phyloP scores from a whole-genome alignment of 2,329 filamentous ascomycete genomes.

The Ascochyta koolunga region DNA sequence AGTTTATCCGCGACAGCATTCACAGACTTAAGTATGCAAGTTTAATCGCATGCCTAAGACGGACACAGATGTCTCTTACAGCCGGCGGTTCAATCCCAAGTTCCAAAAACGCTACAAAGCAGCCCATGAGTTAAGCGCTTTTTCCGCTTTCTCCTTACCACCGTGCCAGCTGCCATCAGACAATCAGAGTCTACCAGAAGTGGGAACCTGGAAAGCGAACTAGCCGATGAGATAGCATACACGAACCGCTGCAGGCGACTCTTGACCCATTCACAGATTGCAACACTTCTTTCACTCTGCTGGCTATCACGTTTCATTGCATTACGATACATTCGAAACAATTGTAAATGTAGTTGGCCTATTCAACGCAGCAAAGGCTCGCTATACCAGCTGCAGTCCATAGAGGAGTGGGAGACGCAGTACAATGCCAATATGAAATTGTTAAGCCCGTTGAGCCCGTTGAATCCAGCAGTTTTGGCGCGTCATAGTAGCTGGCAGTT shows the following conservation, averaged over 20 bases:
- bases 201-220: background rate
- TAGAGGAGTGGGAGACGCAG: background rate
- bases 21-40: background rate
- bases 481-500: background rate
- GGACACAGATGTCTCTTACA: background rate
- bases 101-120: background rate
- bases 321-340: background rate
- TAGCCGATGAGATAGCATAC: constrained; percentile 6
- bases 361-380: constrained; percentile 2
- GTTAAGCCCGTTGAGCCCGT: background rate
- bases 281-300: background rate
- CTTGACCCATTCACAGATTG: constrained; percentile 4
- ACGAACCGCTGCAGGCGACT: constrained; percentile 4
- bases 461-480: background rate
- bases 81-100: background rate
- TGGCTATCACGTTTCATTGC: background rate
- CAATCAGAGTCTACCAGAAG: background rate
- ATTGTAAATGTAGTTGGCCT: background rate
- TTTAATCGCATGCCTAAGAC: background rate
- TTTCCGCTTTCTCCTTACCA: constrained; percentile 4
- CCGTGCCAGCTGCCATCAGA: constrained; percentile 4
- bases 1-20: background rate
- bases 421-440: background rate
- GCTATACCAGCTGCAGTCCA: background rate
- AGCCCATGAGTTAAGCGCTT: background rate